Percentiles rank a stretch among this genome's conserved stretches.
Conservation (phyloP, 805 yeast genomes). For the Ogataea henricii region DNA sequence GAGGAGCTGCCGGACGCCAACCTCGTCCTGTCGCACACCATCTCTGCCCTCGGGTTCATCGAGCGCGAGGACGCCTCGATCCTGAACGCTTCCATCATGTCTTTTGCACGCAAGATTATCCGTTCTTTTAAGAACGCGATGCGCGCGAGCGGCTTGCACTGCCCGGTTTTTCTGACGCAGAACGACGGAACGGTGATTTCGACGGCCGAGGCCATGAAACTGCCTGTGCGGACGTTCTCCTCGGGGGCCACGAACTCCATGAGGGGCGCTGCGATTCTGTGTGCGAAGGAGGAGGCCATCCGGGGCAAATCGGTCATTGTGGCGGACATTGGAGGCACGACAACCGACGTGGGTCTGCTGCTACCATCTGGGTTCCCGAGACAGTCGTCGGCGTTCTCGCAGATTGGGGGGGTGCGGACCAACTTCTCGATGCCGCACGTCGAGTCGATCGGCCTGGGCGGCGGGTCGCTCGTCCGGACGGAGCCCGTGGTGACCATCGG, state of each 20-base stretch:
- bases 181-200: slow-evolving; percentile 50
- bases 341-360: slow-evolving; percentile 48
- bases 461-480: slow-evolving; percentile 46
- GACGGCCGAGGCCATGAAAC: slow-evolving; percentile 38
- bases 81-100: slow-evolving; percentile 45
- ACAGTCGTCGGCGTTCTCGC: slow-evolving; percentile 43
- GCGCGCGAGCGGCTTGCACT: slow-evolving; percentile 34
- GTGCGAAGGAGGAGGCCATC: slow-evolving; percentile 33
- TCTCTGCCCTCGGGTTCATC: slow-evolving; percentile 44
- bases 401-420: slow-evolving; percentile 48
- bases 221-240: slow-evolving; percentile 47
- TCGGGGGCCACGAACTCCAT: slow-evolving; percentile 51
- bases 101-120: slow-evolving; percentile 45
- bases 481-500: slow-evolving; percentile 37
- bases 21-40: slow-evolving; percentile 41
- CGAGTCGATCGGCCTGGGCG: slow-evolving; percentile 50
- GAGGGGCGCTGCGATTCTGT: slow-evolving; percentile 47
- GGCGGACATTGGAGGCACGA: slow-evolving; percentile 52
- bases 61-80: slow-evolving; percentile 50
- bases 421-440: slow-evolving; percentile 53
- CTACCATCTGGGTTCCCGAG: slow-evolving; percentile 48
- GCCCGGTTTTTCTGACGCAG: slow-evolving; percentile 44
- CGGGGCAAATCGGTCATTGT: slow-evolving; percentile 39
- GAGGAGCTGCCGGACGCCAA: slow-evolving; percentile 34
- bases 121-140: slow-evolving; percentile 40